phyloP scores from a whole-genome alignment of 768 basidiomycete species.

The Cystofilobasidium macerans region DNA sequence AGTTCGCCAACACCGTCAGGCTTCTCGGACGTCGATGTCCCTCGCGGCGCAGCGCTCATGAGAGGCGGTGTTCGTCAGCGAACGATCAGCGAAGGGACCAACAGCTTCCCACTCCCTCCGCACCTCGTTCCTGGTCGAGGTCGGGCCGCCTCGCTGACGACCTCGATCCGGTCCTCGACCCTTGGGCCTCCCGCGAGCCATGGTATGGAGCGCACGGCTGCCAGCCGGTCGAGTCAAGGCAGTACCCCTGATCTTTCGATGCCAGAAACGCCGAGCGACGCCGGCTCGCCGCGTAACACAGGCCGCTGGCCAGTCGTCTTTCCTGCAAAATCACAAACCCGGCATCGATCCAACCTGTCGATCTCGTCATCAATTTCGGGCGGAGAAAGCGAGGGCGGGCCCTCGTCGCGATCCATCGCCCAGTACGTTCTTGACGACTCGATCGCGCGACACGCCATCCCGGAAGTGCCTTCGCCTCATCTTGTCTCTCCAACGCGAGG shows the following conservation, averaged over 20 bases:
- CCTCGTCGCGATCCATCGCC: not conserved
- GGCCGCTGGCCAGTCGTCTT: not conserved
- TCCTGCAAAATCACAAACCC: not conserved
- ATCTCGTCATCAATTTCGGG: not conserved
- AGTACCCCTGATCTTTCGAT: not conserved
- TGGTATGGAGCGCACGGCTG: not conserved
- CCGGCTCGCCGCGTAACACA: not conserved
- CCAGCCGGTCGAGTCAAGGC: slow-evolving; percentile 1
- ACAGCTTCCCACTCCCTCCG: not conserved
- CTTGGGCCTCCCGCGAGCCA: not conserved
- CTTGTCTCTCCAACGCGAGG: not conserved
- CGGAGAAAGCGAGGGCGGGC: not conserved
- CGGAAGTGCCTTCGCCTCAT: not conserved
- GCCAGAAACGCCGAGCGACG: not conserved
- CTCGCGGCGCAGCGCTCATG: not conserved
- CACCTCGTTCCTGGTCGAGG: not conserved
- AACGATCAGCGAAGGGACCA: slow-evolving; percentile 6
- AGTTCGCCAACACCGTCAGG: not conserved
- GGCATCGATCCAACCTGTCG: not conserved
- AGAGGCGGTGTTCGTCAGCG: not conserved
- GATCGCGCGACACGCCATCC: not conserved
- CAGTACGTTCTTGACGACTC: no score
- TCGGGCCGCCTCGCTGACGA: not conserved
- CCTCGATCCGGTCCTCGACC: not conserved
- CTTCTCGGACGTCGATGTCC: not conserved